Evolutionary conservation across 768 basidiomycete species (phyloP), one percentile per base, ranked within the genome.

Genomic region (Mrakia blollopis): DNA sequence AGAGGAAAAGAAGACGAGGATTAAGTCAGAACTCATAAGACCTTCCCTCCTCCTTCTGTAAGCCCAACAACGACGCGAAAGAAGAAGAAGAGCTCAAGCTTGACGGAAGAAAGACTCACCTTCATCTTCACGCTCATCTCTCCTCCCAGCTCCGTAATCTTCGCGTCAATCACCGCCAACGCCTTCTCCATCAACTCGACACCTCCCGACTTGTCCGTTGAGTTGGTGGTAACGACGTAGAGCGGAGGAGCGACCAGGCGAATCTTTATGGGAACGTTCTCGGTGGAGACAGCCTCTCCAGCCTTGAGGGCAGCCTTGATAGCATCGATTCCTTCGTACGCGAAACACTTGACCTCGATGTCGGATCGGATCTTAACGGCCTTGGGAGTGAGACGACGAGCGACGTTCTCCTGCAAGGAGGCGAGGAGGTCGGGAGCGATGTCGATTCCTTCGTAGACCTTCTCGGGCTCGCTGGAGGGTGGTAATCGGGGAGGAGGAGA

Each of bases 301-400:
- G 92, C 92, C 61, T 88, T 88, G 50, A 98, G 87, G 0, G 97
- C 95, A 72, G 89, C 90, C 85, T 93, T 93, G 85, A 99, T 98
- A 8, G 96, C 94, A 80, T 97, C 93, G 83, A 99, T 98, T 13
- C 97, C 96, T 9, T 92, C 89, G 47, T 94, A 94, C 1, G 91
- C 91, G 83, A 97, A 99, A 84, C 96, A 98, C 57, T 94, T 97
- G 63, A 99, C 85, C 85, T 98, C 94, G 81, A 99, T 92, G 84
- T 99, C 97, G 6, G 97, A 94, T 80, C 97, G 93, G 57, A 99
- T 89, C 85, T 98, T 99, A 87, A 99, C 95, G 8, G 97, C 94
- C 83, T 99, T 97, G 1, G 97, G 97, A 0, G 97, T 99, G 54
- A 98, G 87, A 18, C 97, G 91, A 62, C 94, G 91, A 10, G 95